Percentiles rank a stretch among this genome's conserved stretches.
Conservation (phyloP, 225 moss, liverwort and hornwort species). For the Takakia lepidozioides region DNA sequence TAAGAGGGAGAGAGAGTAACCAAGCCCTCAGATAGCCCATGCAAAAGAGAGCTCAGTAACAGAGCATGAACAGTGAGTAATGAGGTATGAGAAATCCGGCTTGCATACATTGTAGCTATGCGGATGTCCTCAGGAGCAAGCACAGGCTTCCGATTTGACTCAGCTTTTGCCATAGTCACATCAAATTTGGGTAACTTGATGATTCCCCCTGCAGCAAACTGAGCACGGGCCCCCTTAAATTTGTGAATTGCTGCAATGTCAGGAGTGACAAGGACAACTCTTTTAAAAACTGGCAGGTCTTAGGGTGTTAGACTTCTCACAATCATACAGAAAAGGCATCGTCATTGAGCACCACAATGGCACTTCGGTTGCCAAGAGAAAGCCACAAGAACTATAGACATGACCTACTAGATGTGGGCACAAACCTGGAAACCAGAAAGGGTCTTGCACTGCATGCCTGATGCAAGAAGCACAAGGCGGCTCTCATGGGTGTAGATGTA, state of each 20-base stretch:
- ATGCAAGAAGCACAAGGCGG: constrained; percentile 89
- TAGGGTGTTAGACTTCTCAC: too few relatives aligned
- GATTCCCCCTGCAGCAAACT: constrained; percentile 95
- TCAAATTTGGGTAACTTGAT: constrained; percentile 85
- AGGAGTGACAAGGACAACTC: too few relatives aligned
- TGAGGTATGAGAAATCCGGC: too few relatives aligned
- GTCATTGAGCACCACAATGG: too few relatives aligned
- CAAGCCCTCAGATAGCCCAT: too few relatives aligned
- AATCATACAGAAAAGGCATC: too few relatives aligned
- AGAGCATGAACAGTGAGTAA: too few relatives aligned
- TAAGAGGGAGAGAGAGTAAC: too few relatives aligned
- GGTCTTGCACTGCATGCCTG: constrained; percentile 99
- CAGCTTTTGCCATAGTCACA: constrained; percentile 74
- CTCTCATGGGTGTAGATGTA: constrained; percentile 98
- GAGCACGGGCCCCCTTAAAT: constrained; percentile 32
- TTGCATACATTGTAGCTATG: constrained; percentile 82
- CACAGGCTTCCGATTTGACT: constrained; percentile 85
- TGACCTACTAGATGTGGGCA: constrained; percentile 6
- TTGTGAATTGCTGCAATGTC: too few relatives aligned
- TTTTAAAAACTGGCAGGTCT: neutral
- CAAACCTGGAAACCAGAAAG: constrained; percentile 85
- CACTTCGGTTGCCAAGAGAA: too few relatives aligned
- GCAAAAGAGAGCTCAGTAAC: too few relatives aligned
- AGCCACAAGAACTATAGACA: too few relatives aligned
- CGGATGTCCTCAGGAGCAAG: constrained; percentile 80